Evolutionary conservation across 192 early-diverging fungal genomes (phyloP).

Genomic region (Podila minutissima): DNA sequence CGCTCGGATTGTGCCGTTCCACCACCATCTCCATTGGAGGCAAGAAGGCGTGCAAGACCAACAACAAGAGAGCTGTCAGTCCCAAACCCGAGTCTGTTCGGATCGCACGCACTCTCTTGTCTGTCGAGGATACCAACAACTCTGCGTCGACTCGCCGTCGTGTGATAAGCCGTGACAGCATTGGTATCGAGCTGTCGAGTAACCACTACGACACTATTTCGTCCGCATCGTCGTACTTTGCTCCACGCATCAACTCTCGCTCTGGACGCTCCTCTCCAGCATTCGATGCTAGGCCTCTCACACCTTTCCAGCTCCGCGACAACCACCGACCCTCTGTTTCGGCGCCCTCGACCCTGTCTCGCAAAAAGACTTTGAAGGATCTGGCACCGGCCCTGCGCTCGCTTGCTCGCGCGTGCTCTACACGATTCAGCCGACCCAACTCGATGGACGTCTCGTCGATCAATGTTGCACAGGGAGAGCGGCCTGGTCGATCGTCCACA

Average conservation of each 20-base stretch:
- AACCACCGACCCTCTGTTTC: neutral
- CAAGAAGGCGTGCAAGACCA: conserved; percentile 6
- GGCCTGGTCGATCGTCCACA: neutral
- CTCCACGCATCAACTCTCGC: neutral
- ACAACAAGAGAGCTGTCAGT: neutral
- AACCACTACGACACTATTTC: neutral
- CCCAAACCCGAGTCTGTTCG: neutral
- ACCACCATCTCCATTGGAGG: conserved; percentile 10
- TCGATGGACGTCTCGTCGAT: conserved; percentile 6
- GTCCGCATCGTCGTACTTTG: neutral
- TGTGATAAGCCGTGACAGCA: neutral
- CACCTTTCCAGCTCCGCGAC: neutral
- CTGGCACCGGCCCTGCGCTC: conserved; percentile 22
- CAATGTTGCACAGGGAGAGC: neutral
- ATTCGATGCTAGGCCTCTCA: neutral
- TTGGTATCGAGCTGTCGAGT: neutral
- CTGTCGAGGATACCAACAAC: neutral
- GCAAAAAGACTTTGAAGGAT: conserved; percentile 27
- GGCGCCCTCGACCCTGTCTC: neutral
- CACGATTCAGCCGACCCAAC: conserved; percentile 25
- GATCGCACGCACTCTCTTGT: neutral
- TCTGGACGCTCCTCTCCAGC: neutral
- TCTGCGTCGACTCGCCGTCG: neutral
- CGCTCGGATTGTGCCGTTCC: conserved; percentile 34
- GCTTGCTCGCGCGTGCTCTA: conserved; percentile 31